Conservation (phyloP, 1,284 basidiomycete species). For the Vanrija sp. region DNA sequence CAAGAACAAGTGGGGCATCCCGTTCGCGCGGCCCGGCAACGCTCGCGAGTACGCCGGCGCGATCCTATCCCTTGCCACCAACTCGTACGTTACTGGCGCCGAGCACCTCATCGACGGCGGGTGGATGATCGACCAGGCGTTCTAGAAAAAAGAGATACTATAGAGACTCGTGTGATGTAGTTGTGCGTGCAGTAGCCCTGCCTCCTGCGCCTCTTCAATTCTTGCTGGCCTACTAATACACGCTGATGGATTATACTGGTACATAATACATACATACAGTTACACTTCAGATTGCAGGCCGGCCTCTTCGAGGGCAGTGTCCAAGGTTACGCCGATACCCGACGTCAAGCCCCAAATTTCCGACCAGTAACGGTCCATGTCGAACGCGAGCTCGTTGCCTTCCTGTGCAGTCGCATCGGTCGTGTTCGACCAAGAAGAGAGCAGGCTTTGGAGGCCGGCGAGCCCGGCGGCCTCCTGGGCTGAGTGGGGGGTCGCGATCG, state of each 20-base stretch:
- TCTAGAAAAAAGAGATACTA: neutral
- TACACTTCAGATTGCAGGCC: too few species aligned
- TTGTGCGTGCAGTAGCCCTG: too few species aligned
- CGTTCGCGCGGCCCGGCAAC: conserved; percentile 41
- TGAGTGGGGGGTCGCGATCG: neutral
- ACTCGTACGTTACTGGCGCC: conserved; percentile 44
- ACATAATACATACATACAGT: too few species aligned
- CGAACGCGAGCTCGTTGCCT: neutral
- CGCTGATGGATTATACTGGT: too few species aligned
- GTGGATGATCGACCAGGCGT: conserved; percentile 36
- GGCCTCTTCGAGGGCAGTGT: too few species aligned
- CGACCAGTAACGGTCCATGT: neutral
- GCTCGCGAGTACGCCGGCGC: conserved; percentile 46
- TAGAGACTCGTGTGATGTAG: too few species aligned
- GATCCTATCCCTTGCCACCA: conserved; percentile 18
- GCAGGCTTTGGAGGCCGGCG: neutral
- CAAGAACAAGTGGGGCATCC: conserved; percentile 36
- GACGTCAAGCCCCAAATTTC: neutral
- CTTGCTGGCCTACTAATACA: too few species aligned
- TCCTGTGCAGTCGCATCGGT: neutral
- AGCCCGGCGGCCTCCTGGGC: neutral
- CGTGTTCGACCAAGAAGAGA: neutral
- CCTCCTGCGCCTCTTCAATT: too few species aligned
- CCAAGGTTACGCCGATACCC: too few species aligned
- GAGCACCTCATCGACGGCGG: conserved; percentile 45